phyloP scores from a whole-genome alignment of 257 asterid species.

The Solanum bulbocastanum region DNA sequence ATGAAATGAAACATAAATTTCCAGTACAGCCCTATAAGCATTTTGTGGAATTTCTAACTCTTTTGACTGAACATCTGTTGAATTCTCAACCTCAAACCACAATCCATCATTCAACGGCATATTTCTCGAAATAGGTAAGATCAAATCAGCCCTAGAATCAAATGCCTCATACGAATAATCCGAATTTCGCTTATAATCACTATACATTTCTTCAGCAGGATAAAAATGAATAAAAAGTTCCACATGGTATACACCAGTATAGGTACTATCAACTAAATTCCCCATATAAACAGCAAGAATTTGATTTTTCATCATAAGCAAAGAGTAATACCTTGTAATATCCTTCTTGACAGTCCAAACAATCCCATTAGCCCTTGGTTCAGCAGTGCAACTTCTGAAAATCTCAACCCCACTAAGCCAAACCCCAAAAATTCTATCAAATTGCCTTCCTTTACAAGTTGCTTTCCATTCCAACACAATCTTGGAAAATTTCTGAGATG shows the following conservation, averaged over 20 bases:
- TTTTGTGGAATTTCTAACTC: conserved; percentile 44
- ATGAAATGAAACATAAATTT: conserved; percentile 70
- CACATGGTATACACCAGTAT: conserved; percentile 74
- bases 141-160: conserved; percentile 52
- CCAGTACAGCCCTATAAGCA: conserved; percentile 56
- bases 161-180: not conserved
- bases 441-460: conserved; percentile 59
- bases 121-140: conserved; percentile 60
- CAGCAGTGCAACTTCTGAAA: conserved; percentile 79
- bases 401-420: conserved; percentile 93
- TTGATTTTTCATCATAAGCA: conserved; percentile 38
- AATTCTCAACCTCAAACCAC: conserved; percentile 62
- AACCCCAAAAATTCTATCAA: conserved; percentile 73
- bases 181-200: not conserved
- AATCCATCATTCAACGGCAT: conserved; percentile 62
- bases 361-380: conserved; percentile 40
- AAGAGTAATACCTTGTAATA: conserved; percentile 60
- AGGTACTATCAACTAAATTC: conserved; percentile 48
- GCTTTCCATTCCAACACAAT: conserved; percentile 75
- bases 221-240: conserved; percentile 52
- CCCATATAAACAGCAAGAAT: conserved; percentile 60
- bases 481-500: conserved; percentile 26
- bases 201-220: conserved; percentile 17
- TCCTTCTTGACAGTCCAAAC: conserved; percentile 73
- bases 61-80: conserved; percentile 29